Conservation (phyloP, 148 eudicot species). For the Nyssa sinensis region DNA sequence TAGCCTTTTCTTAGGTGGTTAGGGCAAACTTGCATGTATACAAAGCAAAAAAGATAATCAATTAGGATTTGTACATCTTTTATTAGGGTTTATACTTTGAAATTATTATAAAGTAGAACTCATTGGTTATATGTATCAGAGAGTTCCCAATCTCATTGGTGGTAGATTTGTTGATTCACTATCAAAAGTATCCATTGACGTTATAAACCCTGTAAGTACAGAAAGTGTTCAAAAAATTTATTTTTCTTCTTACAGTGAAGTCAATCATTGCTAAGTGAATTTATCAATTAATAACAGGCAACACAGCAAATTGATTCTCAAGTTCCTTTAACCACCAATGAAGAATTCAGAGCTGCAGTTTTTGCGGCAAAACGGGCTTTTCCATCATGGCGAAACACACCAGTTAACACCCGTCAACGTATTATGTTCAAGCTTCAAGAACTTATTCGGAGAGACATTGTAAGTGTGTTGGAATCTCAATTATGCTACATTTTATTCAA, state of each 20-base stretch:
- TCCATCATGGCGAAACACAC: slow-evolving; percentile 58
- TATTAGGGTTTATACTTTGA: too few relatives aligned
- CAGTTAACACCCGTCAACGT: slow-evolving; percentile 49
- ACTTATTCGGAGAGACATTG: slow-evolving; percentile 66
- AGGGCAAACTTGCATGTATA: too few relatives aligned
- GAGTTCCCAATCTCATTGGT: slow-evolving; percentile 57
- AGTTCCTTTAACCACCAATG: slow-evolving; percentile 61
- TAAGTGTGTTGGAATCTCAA: slow-evolving; percentile 23
- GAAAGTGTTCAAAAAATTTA: too few relatives aligned
- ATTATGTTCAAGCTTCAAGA: slow-evolving; percentile 65
- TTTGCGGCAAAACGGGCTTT: slow-evolving; percentile 69
- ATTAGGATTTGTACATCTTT: too few relatives aligned
- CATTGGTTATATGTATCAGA: slow-evolving; percentile 28
- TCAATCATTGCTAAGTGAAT: slow-evolving; percentile 6
- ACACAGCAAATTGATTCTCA: slow-evolving; percentile 70
- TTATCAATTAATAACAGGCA: slow-evolving; percentile 40
- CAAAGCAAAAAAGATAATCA: too few relatives aligned
- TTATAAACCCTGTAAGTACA: slow-evolving; percentile 65
- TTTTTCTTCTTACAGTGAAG: not conserved
- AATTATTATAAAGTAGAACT: not conserved
- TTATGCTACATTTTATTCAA: not conserved
- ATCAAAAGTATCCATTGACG: slow-evolving; percentile 43
- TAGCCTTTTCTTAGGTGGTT: not conserved
- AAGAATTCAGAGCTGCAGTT: slow-evolving; percentile 66
- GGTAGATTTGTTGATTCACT: slow-evolving; percentile 61